phyloP scores from a whole-genome alignment of 2,329 filamentous ascomycete genomes.

The Phialemoniopsis sp. region DNA sequence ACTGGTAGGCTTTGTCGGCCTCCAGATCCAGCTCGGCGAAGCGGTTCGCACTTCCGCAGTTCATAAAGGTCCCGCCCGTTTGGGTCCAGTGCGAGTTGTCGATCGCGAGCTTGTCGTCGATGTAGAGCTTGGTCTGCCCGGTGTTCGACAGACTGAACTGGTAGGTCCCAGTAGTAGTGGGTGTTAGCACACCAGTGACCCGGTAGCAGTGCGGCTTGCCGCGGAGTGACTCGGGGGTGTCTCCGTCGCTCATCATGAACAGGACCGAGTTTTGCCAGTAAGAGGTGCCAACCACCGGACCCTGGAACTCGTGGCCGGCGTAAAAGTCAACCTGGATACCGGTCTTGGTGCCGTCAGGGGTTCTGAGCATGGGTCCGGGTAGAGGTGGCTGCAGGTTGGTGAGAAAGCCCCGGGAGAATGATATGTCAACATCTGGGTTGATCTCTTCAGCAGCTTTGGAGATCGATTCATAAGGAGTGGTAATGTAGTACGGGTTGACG shows the following conservation, averaged over 20 bases:
- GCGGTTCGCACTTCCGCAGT: conserved; percentile 12
- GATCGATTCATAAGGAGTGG: conserved; percentile 8
- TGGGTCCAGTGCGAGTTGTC: conserved; percentile 40
- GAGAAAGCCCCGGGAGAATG: conserved; percentile 6
- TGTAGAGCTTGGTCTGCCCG: conserved; percentile 7
- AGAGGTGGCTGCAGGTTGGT: conserved; percentile 11
- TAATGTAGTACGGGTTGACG: conserved; percentile 13
- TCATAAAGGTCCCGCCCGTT: conserved; percentile 24
- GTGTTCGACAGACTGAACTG: conserved; percentile 18
- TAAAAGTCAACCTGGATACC: conserved; percentile 12
- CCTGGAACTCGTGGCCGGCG: conserved; percentile 7
- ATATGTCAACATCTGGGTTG: conserved; percentile 6
- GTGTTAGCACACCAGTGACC: conserved; percentile 18
- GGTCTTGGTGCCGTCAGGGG: background rate
- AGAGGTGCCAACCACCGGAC: conserved; percentile 6
- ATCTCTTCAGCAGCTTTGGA: background rate
- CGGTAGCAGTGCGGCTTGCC: conserved; percentile 20
- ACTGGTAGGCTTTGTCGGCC: conserved; percentile 6
- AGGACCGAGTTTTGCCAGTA: conserved; percentile 12
- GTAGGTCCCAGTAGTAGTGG: conserved; percentile 19
- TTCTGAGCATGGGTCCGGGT: conserved; percentile 3
- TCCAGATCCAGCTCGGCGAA: conserved; percentile 2
- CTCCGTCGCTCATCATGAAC: conserved; percentile 14
- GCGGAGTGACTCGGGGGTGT: conserved; percentile 8
- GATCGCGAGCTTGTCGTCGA: conserved; percentile 36